A percentile compares a stretch with the other conserved stretches of the same genome.
Evolutionary conservation across 225 moss, liverwort and hornwort genomes (phyloP).

Genomic region (Bryum argenteum): DNA sequence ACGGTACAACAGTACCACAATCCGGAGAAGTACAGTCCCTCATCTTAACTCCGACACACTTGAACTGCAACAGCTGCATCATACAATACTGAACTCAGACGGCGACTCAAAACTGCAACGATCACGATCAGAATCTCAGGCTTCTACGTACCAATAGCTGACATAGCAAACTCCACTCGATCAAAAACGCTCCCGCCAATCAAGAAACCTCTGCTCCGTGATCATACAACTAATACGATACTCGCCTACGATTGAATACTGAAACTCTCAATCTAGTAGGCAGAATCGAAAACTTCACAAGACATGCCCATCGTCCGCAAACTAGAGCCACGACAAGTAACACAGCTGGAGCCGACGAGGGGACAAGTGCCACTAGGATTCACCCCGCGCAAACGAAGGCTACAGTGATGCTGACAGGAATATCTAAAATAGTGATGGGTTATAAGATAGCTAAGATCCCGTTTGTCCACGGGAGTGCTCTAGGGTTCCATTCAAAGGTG

Average conservation of each 20-base stretch:
- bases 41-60: conserved; percentile 39
- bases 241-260: background rate
- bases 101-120: background rate
- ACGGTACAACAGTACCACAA: conserved; percentile 1
- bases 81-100: conserved; percentile 5
- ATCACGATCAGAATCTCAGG: background rate
- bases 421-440: background rate
- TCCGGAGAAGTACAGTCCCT: conserved; percentile 13
- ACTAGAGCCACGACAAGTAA: conserved; percentile 2
- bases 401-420: conserved; percentile 8
- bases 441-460: background rate
- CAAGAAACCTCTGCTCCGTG: background rate
- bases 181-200: background rate
- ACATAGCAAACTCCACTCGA: background rate
- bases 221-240: background rate
- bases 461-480: too few relatives aligned
- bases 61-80: conserved; percentile 31
- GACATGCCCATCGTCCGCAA: background rate
- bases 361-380: background rate
- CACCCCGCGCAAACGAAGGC: conserved; percentile 10
- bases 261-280: background rate
- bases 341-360: conserved; percentile 29
- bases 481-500: too few relatives aligned
- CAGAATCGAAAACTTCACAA: background rate
- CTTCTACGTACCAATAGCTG: background rate